phyloP scores from a whole-genome alignment of 768 basidiomycete genomes.

The Suillus placidus region DNA sequence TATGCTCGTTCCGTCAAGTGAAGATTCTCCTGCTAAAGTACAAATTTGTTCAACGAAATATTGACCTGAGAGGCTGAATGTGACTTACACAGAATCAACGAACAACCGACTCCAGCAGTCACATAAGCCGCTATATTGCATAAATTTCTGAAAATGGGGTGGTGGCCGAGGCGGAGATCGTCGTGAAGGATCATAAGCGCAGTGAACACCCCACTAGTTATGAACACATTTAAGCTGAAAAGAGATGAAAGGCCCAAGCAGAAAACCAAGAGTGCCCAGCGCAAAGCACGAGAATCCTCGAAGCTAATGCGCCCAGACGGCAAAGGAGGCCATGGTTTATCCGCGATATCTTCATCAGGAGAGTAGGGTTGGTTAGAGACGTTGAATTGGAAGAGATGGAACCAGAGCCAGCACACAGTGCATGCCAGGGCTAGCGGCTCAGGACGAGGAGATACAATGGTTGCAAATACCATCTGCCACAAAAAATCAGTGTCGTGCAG shows the following conservation, averaged over 20 bases:
- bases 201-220: not conserved
- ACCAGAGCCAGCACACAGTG: slow-evolving; percentile 31
- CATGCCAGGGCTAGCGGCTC: not conserved
- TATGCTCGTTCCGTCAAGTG: slow-evolving; percentile 6
- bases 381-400: slow-evolving; percentile 37
- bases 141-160: not conserved
- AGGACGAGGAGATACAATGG: slow-evolving; percentile 7
- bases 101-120: not conserved
- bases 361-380: slow-evolving; percentile 36
- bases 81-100: not conserved
- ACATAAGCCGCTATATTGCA: not conserved
- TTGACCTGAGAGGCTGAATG: not conserved
- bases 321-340: slow-evolving; percentile 41
- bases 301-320: slow-evolving; percentile 37
- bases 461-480: slow-evolving; percentile 18
- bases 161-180: not conserved
- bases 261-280: not conserved
- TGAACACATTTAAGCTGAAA: not conserved
- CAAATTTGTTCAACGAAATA: slow-evolving; percentile 12
- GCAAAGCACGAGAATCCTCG: not conserved
- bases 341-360: slow-evolving; percentile 33
- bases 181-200: not conserved
- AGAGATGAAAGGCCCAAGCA: not conserved
- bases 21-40: not conserved
- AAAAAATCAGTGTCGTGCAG: not conserved